Evolutionary conservation across 83 land plant species (phyloP).

Genomic region (Isoetes engelmannii): DNA sequence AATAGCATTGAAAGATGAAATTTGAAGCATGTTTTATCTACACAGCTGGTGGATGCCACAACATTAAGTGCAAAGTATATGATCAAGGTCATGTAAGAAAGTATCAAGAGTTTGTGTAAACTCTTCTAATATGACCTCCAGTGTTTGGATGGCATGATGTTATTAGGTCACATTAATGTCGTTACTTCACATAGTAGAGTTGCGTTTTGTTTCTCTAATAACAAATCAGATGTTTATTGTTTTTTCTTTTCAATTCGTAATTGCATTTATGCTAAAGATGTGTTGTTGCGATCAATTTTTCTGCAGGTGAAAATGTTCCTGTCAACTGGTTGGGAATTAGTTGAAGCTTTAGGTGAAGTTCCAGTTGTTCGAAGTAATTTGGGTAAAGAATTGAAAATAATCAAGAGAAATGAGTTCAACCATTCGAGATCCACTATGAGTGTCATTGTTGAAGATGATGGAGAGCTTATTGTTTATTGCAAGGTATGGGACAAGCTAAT

Average conservation of each 20-base stretch:
- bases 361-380: not conserved
- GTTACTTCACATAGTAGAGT: no score
- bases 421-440: conserved; percentile 13
- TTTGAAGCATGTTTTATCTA: no score
- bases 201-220: no score
- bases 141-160: not conserved
- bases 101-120: not conserved
- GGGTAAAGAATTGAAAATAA: conserved; percentile 2
- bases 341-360: not conserved
- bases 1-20: no score
- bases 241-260: not conserved
- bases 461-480: not conserved
- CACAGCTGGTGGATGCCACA: no score
- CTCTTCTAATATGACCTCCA: not conserved
- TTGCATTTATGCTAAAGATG: not conserved
- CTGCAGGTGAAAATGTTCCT: not conserved
- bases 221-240: not conserved
- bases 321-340: conserved; percentile 9
- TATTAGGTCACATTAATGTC: no score
- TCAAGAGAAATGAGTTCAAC: conserved; percentile 4
- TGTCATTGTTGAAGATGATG: conserved; percentile 14
- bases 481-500: conserved; percentile 2
- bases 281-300: not conserved
- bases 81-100: no score
- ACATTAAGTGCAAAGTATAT: no score